Base-by-base conservation (phyloP, 2,329 filamentous ascomycete species). In the Aspergillus felis region DNA sequence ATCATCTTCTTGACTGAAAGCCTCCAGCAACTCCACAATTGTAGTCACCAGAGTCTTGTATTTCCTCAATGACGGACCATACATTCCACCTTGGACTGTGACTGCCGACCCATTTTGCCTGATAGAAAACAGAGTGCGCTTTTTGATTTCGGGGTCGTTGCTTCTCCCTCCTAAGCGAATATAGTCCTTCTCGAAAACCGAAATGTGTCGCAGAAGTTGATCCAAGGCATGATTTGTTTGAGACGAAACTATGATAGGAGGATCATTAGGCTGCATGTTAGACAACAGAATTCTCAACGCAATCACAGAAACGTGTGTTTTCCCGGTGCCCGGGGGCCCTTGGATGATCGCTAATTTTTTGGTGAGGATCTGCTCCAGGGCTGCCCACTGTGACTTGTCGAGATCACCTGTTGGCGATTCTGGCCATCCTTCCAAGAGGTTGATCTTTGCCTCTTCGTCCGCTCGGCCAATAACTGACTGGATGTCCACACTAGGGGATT, bases 181-280 rank as follows among this genome's bases (percentile, higher is more conserved):
- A 57, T 92, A 86, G 1, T 84, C 81, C 0, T 76, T 71, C 64
- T 88, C 86, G 63, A 88, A 88, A 5, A 76, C 68, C 1, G 85
- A 78, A 17, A 91, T 79, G 55, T 87, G 84, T 1, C 77, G 75
- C 0, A 96, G 78, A 0, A 97, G 78, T 68, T 96, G 92, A 64
- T 97, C 92, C 0, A 96, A 77, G 0, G 92, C 92, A 72, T 96
- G 91, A 58, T 97, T 97, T 0, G 92, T 97, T 66, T 96, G 91
- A 7, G 91, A 91, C 0, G 91, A 84, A 3, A 96, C 80, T 22
- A 96, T 81, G 29, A 97, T 86, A 0, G 90, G 90, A 8, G 86
- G 82, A 57, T 87, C 84, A 0, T 74, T 78, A 1, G 68, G 65
- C 2, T 71, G 69, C 66, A 84, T 80, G 54, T 88, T 90, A 1